A percentile compares a stretch with the other conserved stretches of the same genome.
These are phyloP conservation scores for Bacterosira constricta DNA, from an alignment of 108 stramenopile genomes.

Conservation along the genomic window DNA sequence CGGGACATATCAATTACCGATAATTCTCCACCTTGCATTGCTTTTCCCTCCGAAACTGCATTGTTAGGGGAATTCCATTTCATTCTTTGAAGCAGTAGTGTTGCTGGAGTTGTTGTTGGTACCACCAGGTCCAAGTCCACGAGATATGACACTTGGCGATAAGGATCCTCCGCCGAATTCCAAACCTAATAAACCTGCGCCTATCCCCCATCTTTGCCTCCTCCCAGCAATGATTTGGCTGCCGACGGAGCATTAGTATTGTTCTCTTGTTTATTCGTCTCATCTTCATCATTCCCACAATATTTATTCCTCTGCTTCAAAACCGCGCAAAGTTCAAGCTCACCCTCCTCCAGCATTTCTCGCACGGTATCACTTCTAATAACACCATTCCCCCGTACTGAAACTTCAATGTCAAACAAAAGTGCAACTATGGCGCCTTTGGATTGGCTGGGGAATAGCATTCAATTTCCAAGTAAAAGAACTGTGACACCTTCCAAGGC, in stretches of 20 bases:
- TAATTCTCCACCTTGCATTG: constrained; percentile 52
- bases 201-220: constrained; percentile 3
- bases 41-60: no score
- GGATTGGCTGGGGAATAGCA: no score
- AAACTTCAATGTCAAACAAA: constrained; percentile 42
- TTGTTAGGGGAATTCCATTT: no score
- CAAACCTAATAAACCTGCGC: constrained; percentile 27
- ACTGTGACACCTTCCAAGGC: constrained; percentile 38
- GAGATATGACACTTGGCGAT: background rate
- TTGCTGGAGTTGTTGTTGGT: background rate
- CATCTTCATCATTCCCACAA: no score
- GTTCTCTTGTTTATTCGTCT: background rate
- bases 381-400: constrained; percentile 38
- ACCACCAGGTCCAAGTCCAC: background rate
- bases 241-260: no score
- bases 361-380: background rate
- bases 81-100: no score
- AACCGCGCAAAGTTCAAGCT: no score
- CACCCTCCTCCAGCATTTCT: constrained; percentile 28
- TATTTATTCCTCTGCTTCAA: no score
- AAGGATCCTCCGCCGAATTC: constrained; percentile 24
- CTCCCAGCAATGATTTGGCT: background rate
- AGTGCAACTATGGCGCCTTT: constrained; percentile 9
- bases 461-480: constrained; percentile 20
- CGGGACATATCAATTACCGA: constrained; percentile 77